These are phyloP conservation scores for Chrysochromulina parva DNA, from an alignment of 78 protist species.

Conservation along the genomic window DNA sequence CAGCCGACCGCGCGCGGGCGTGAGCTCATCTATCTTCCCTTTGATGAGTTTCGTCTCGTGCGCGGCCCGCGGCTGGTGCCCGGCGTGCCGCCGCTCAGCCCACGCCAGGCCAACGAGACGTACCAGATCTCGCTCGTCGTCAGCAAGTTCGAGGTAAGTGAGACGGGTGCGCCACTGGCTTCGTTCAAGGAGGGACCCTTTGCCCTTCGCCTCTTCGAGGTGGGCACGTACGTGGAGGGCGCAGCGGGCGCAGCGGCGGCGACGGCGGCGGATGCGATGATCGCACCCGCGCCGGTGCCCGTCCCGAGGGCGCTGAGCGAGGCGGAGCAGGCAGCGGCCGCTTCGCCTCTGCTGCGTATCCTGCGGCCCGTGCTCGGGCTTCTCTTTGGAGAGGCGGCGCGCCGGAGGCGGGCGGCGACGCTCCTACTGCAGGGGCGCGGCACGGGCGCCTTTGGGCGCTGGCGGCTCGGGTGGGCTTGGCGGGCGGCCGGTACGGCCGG, in stretches of 20 bases:
- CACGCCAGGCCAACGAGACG: not conserved
- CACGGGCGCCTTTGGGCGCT: not conserved
- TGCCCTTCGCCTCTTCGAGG: not conserved
- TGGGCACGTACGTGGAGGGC: not conserved
- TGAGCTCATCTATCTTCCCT: not conserved
- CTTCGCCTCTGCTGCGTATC: not conserved
- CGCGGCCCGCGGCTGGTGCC: not conserved
- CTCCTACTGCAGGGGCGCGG: not conserved
- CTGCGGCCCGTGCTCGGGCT: not conserved
- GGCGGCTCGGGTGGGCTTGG: too few relatives aligned
- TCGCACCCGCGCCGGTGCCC: not conserved
- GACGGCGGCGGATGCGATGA: too few relatives aligned
- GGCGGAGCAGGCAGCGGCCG: not conserved
- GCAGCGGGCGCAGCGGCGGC: too few relatives aligned
- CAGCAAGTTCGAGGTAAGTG: not conserved
- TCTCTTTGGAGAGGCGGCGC: not conserved
- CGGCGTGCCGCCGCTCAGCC: not conserved
- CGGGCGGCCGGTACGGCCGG: too few relatives aligned
- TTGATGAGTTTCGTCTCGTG: not conserved
- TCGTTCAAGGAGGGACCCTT: not conserved
- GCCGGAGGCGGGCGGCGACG: not conserved
- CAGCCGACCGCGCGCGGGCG: not conserved
- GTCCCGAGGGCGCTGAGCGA: not conserved
- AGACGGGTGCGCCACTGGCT: not conserved
- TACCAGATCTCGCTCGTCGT: not conserved